Percentiles rank a stretch among this genome's conserved stretches.
Conservation (phyloP, 805 yeast genomes). For the Debaryomyces prosopidis region DNA sequence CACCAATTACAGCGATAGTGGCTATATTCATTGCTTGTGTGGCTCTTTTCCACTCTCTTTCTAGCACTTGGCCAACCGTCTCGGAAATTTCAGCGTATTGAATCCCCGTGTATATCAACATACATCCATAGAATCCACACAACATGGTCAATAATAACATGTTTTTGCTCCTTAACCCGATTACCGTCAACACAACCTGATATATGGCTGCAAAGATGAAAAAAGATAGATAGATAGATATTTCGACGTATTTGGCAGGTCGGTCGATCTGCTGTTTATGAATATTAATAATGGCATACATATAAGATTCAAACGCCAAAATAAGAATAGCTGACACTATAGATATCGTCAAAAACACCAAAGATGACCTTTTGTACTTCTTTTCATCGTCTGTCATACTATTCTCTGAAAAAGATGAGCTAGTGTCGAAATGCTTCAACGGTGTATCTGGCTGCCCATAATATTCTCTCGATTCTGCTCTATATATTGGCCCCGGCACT, state of each 20-base stretch:
- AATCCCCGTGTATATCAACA: constrained; percentile 48
- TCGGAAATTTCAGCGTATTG: constrained; percentile 42
- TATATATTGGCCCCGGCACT: not conserved
- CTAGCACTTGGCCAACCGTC: constrained; percentile 17
- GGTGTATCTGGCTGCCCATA: not conserved
- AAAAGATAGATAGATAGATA: constrained; percentile 46
- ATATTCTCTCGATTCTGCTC: not conserved
- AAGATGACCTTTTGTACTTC: not conserved
- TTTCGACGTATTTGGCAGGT: constrained; percentile 23
- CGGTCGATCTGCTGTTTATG: constrained; percentile 22
- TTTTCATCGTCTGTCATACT: not conserved
- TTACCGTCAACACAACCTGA: constrained; percentile 37
- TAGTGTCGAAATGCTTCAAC: not conserved
- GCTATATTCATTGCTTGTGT: constrained; percentile 43
- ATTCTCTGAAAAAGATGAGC: not conserved
- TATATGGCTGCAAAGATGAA: constrained; percentile 48
- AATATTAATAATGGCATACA: constrained; percentile 39
- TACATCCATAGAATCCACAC: constrained; percentile 39
- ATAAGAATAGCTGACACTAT: constrained; percentile 33
- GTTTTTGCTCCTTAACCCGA: constrained; percentile 41
- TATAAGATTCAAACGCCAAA: constrained; percentile 36
- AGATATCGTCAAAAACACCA: constrained; percentile 28
- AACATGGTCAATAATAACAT: constrained; percentile 40
- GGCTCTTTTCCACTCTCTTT: constrained; percentile 27
- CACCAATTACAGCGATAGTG: constrained; percentile 40